phyloP scores from a whole-genome alignment of 495 filamentous ascomycete species.

The Hapsidospora chrysogenum region DNA sequence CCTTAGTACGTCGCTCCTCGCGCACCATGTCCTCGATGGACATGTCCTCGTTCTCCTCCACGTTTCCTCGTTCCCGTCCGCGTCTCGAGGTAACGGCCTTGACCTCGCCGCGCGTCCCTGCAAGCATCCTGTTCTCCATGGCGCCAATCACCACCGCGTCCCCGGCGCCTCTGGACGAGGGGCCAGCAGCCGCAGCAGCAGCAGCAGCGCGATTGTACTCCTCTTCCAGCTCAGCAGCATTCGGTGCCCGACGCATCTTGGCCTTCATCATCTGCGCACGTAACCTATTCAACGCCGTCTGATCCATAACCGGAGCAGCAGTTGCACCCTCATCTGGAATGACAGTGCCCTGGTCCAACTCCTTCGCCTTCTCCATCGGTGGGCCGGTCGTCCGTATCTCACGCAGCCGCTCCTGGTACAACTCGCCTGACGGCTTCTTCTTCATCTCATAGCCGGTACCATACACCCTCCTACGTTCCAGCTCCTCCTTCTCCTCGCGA shows the following conservation, averaged over 20 bases:
- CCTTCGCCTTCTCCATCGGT: conserved; percentile 9
- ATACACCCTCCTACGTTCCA: conserved; percentile 72
- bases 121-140: conserved; percentile 80
- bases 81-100: conserved; percentile 58
- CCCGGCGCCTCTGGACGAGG: no score
- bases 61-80: conserved; percentile 59
- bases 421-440: conserved; percentile 72
- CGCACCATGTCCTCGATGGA: conserved; percentile 87
- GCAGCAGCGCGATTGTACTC: conserved; percentile 69
- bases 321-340: conserved; percentile 24
- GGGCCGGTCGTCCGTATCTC: conserved; percentile 25
- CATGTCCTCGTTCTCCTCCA: conserved; percentile 93
- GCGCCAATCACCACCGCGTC: conserved; percentile 67
- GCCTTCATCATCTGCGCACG: conserved; percentile 92
- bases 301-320: conserved; percentile 39
- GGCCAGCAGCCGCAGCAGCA: conserved; percentile 19
- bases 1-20: conserved; percentile 71
- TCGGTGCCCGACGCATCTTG: conserved; percentile 56
- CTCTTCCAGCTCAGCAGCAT: conserved; percentile 63
- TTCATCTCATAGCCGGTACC: conserved; percentile 77
- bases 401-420: conserved; percentile 52
- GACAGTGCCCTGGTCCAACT: conserved; percentile 14
- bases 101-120: conserved; percentile 60
- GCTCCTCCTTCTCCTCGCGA: conserved; percentile 82
- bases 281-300: conserved; percentile 70